Base-by-base conservation (phyloP, 148 eudicot species). In the Rhododendron molle region DNA sequence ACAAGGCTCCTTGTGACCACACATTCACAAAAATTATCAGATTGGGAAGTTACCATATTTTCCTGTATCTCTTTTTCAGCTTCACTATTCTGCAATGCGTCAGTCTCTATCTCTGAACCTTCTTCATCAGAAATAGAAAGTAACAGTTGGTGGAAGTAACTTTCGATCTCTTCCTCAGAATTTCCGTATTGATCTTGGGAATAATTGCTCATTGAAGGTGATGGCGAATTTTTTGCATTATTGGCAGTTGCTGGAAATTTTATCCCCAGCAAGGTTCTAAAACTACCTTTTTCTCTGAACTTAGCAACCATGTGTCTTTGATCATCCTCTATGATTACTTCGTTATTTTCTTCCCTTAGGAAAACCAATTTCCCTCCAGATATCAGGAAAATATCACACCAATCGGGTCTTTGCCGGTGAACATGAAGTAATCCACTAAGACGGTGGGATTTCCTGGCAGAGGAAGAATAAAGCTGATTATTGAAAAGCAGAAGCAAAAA, bases 201-300 rank as follows among this genome's bases (percentile, higher is more conserved):
- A 65, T 82, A 86, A 5, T 86, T 76, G 76, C 78, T 90, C 3
- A 80, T 28, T 21, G 89, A 78, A 23, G 89, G 50, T 9, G 89
- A 87, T 18, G 87, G 83, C 2, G 86, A 85, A 52, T 28, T 87
- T 65, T 82, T 90, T 46, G 58, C 89, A 62, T 79, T 65, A 23
- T 65, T n/a, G 38, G 38, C 20, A 28, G 40, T 12, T 71, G 18
- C 7, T 30, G 20, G 76, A 71, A 5, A 30, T 90, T 88, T 86
- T 83, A 89, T 92, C 11, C 89, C 94, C 34, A 94, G 43, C 95
- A 94, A 95, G 62, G 81, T 89, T 77, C 67, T 93, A 16, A 94
- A 87, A 87, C 88, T 90, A 5, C 60, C 79, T 82, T 52, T 93
- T 44, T 87, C 88, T 79, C 85, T 91, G 34, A 90, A 36, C 79